Evolutionary conservation across 495 filamentous ascomycete species (phyloP).

Genomic region (Pseudomonodictys pantanalensis): DNA sequence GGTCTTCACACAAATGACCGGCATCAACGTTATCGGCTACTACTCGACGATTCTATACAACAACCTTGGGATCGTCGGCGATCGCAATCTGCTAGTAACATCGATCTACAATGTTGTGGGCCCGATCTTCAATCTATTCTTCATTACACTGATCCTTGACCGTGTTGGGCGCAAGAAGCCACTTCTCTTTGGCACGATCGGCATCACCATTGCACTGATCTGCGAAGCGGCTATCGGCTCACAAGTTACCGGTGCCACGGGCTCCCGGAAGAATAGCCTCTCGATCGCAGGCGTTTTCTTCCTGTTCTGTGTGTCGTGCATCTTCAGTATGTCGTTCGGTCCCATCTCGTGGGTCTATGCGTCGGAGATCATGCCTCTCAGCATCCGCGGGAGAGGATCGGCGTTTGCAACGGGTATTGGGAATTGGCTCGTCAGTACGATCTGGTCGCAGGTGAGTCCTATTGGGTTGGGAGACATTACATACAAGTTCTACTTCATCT

Average conservation of each 20-base stretch:
- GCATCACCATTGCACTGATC: slow-evolving; percentile 52
- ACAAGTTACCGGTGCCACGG: slow-evolving; percentile 46
- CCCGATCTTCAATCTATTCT: slow-evolving; percentile 50
- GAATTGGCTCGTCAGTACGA: slow-evolving; percentile 51
- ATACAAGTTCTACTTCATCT: slow-evolving; percentile 57
- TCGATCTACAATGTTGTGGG: slow-evolving; percentile 62
- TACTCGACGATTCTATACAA: slow-evolving; percentile 60
- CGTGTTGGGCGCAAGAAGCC: slow-evolving; percentile 62
- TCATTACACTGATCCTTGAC: slow-evolving; percentile 56
- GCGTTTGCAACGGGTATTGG: slow-evolving; percentile 73
- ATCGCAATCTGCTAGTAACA: slow-evolving; percentile 51
- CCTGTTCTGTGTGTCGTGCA: slow-evolving; percentile 67
- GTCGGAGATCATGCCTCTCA: slow-evolving; percentile 67
- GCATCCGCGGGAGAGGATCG: slow-evolving; percentile 64
- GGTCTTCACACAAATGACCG: slow-evolving; percentile 69
- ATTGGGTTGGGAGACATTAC: slow-evolving; percentile 53
- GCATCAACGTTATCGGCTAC: slow-evolving; percentile 56
- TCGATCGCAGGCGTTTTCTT: slow-evolving; percentile 71
- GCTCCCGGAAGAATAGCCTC: slow-evolving; percentile 53
- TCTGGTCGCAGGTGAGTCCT: slow-evolving; percentile 59
- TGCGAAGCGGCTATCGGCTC: slow-evolving; percentile 54
- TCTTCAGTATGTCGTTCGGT: slow-evolving; percentile 63
- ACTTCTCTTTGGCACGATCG: slow-evolving; percentile 62
- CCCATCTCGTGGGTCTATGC: slow-evolving; percentile 64
- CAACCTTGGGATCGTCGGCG: slow-evolving; percentile 54